Base-by-base conservation (phyloP, 1,284 basidiomycete genomes). In the Cerrena zonata region DNA sequence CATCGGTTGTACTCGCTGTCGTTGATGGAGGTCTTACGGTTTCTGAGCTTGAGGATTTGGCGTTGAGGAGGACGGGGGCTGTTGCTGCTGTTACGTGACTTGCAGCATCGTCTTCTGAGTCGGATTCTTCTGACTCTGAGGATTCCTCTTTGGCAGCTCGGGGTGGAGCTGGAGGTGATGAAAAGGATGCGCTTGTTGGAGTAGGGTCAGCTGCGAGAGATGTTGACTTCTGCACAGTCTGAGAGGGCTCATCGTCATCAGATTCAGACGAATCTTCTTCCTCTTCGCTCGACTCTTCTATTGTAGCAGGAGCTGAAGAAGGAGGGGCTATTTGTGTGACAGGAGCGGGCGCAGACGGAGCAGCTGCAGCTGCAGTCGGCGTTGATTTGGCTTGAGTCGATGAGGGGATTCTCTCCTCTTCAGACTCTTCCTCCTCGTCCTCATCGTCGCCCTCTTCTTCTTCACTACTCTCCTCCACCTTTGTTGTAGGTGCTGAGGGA, bases 81-180 rank as follows among this genome's bases (percentile, higher is more conserved):
- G 34, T 11, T 10, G 34, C n/a, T 34, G 7, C 27, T 18, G n/a
- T 41, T 18, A 26, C 23, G 10, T 34, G 18, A 21, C 23, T 46
- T 18, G 46, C 30, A 48, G 36, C 7, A 24, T 13, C 36, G 21
- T 38, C 46, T 15, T 52, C 66, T 24, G 64, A 65, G 12, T 75
- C 72, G 4, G 73, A 70, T 1, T 73, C 72, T 3, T 77, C 75
- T 2, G 74, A 74, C n/a, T 74, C 72, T 7, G 73, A 70, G 2
- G 72, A 70, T 4, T 76, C 75, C 3, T 74, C 74, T 21, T 78
- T 78, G 13, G 5, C 42, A 18, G 24, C 42, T 40, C 75, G 82
- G 24, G 11, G 7, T 11, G 42, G 21, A 5, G 19, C 24, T 10
- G 42, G 10, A n/a, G n/a, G n/a, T n/a, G n/a, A n/a, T n/a, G n/a